Percentiles rank a stretch among this genome's conserved stretches.
Conservation (phyloP, 202 grass and related monocot species). For the Hordeum pubiflorum region DNA sequence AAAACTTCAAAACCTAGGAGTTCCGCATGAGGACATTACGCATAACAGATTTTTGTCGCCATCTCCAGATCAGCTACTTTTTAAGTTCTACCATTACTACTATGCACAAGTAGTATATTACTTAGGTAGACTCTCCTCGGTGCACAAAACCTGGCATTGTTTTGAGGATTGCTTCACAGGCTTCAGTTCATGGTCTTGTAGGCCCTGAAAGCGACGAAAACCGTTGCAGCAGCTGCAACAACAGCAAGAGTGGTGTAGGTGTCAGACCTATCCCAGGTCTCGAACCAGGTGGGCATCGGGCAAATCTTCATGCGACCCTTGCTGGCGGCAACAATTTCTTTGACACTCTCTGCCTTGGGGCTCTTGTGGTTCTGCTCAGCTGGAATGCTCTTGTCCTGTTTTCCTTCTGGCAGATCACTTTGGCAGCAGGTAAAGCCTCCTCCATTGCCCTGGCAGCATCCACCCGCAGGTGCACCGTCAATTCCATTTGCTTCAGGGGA, state of each 20-base stretch:
- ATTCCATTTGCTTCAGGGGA: conserved; percentile 31
- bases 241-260: conserved; percentile 76
- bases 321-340: conserved; percentile 22
- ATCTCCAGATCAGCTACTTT: conserved; percentile 20
- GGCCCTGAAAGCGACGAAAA: conserved; percentile 62
- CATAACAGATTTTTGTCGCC: conserved; percentile 12
- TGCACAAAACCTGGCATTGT: conserved; percentile 18
- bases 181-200: conserved; percentile 64
- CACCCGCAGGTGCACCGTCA: conserved; percentile 14
- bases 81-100: conserved; percentile 25
- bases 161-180: conserved; percentile 10
- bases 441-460: conserved; percentile 64
- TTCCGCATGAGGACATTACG: not conserved
- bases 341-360: conserved; percentile 21
- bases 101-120: conserved; percentile 42
- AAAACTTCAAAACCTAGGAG: conserved; percentile 12
- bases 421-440: conserved; percentile 61
- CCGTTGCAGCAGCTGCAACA: conserved; percentile 53
- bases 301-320: conserved; percentile 54
- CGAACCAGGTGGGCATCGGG: conserved; percentile 66
- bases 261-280: conserved; percentile 82
- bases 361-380: conserved; percentile 38
- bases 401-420: conserved; percentile 38
- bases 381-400: conserved; percentile 29
- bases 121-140: not conserved